Evolutionary conservation across 208 protist species (phyloP).

Genomic region (Trypanosoma lewisi): DNA sequence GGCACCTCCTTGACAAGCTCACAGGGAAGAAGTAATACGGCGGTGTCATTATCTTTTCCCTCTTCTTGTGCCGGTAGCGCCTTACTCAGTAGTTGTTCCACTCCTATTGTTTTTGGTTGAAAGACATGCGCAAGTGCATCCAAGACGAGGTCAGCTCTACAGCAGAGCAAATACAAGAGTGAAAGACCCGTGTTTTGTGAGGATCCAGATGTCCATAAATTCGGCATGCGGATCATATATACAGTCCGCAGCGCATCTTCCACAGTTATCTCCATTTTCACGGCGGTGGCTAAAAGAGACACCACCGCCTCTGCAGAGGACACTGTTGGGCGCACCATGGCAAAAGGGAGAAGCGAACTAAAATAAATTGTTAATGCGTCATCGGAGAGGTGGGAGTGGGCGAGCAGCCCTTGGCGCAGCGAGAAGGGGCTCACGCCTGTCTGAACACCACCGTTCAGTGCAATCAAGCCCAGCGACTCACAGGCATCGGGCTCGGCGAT

Average conservation of each 20-base stretch:
- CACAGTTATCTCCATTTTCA: background rate
- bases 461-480: slow-evolving; percentile 39
- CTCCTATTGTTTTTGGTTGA: slow-evolving; percentile 27
- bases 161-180: slow-evolving; percentile 23
- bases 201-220: slow-evolving; percentile 20
- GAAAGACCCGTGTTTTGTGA: slow-evolving; percentile 10
- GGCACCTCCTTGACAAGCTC: slow-evolving; percentile 32
- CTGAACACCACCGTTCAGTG: slow-evolving; percentile 57
- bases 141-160: slow-evolving; percentile 17
- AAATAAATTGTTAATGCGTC: slow-evolving; percentile 15
- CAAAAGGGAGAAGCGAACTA: slow-evolving; percentile 29
- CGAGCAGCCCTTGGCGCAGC: slow-evolving; percentile 31
- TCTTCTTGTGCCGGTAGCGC: background rate
- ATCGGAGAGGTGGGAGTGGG: slow-evolving; percentile 17
- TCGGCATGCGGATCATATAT: slow-evolving; percentile 12
- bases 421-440: slow-evolving; percentile 44
- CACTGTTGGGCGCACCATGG: slow-evolving; percentile 10
- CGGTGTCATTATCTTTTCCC: background rate
- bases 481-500: background rate
- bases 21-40: slow-evolving; percentile 18
- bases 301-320: background rate
- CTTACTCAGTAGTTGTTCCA: slow-evolving; percentile 1
- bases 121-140: slow-evolving; percentile 20
- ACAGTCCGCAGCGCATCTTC: background rate
- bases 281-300: background rate